Base-by-base conservation (phyloP, 768 basidiomycete genomes). In the Mycena maculata region DNA sequence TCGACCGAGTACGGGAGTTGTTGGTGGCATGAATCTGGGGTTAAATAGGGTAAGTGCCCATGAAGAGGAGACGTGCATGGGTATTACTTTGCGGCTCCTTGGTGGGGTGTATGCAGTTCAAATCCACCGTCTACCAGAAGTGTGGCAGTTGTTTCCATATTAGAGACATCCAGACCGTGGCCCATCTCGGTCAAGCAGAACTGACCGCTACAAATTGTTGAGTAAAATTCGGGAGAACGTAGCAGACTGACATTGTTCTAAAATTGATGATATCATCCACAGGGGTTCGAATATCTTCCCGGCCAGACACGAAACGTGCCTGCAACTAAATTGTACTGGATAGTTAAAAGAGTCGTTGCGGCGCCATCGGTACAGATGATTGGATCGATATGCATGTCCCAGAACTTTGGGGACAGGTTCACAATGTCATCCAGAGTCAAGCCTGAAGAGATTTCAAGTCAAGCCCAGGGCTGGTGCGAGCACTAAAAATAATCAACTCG, bases 101-200 rank as follows among this genome's bases (percentile, higher is more conserved):
- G 60, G 18, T 59, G 54, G 4, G 79, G 80, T 0, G 80, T 79
- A 71, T 82, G 70, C 25, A 82, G 69, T 25, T 72, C 63, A 61
- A 80, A 82, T 1, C 63, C 54, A 20, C 60, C 65, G 0, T 77
- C 80, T 30, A 75, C 69, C 2, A 75, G 74, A 0, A 78, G 69
- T 3, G 77, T 80, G 11, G 81, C 81, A 2, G 77, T 80, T 1
- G 82, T 83, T 65, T 82, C 81, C 18, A 82, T 57, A 67, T 81
- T 77, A 12, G 71, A 57, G 16, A 76, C 77, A 53, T 83, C 81
- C 12, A 82, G 69, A 22, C 82, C 82, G 48, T 82, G 82, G 3
- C 76, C 81, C 13, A 80, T 65, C 63, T 83, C 82, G 8, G 82
- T 83, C 33, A 79, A 60, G 42, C 66, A 69, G 44, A 69, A 78